Percentiles rank a stretch among this genome's conserved stretches.
Conservation (phyloP, 148 eudicot genomes). For the Salicornia ramosissima region DNA sequence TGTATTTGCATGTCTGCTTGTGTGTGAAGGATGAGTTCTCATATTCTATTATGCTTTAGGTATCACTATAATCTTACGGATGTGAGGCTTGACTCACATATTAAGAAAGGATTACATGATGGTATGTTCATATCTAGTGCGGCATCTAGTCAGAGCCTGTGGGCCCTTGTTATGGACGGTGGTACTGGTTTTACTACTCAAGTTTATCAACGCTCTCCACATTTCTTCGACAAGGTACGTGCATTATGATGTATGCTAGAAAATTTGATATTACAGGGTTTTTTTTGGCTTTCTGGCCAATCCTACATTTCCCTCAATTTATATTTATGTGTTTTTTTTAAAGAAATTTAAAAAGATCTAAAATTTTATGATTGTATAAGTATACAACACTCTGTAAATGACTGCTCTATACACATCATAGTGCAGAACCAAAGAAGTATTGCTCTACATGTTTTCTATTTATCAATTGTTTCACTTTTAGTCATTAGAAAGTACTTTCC, state of each 20-base stretch:
- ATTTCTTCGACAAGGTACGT: conserved; percentile 76
- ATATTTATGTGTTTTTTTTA: too few species aligned
- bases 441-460: background rate
- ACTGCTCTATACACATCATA: background rate
- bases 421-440: too few species aligned
- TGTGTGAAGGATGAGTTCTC: background rate
- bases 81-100: conserved; percentile 63
- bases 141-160: conserved; percentile 63
- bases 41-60: conserved; percentile 30
- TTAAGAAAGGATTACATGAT: conserved; percentile 81
- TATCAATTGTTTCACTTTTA: background rate
- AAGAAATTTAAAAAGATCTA: too few species aligned
- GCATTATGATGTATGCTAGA: background rate
- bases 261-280: too few species aligned
- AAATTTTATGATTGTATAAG: too few species aligned
- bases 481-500: background rate
- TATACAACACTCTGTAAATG: background rate
- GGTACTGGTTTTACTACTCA: conserved; percentile 79
- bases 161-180: conserved; percentile 96
- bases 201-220: conserved; percentile 73
- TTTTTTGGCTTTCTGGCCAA: too few species aligned
- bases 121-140: conserved; percentile 74
- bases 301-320: too few species aligned
- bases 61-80: conserved; percentile 93
- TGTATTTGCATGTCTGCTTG: background rate